Percentiles rank a stretch among this genome's conserved stretches.
Conservation (phyloP, 371 early-diverging fungal species). For the Smittium culicis region DNA sequence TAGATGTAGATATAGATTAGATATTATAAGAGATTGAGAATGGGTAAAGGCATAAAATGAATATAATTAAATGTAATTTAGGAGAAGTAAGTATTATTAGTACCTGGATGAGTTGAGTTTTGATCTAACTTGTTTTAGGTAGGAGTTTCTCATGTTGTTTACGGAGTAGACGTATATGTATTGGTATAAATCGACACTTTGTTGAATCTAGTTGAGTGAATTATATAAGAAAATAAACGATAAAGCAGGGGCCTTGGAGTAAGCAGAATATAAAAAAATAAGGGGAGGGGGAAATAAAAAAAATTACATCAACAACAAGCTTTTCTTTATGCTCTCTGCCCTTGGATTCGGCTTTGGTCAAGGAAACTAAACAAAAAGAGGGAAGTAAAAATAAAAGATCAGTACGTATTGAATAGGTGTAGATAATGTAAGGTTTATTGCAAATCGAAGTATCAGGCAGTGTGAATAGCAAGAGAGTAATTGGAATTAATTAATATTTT, state of each 20-base stretch:
- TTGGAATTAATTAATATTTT: not conserved
- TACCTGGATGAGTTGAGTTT: slow-evolving; percentile 45
- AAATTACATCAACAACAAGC: slow-evolving; percentile 52
- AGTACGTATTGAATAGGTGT: no score
- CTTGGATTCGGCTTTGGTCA: slow-evolving; percentile 76
- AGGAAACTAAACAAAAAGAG: no score
- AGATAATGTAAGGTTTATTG: not conserved
- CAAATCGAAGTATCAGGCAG: not conserved
- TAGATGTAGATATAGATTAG: not conserved
- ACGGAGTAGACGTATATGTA: slow-evolving; percentile 76
- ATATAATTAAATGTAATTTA: not conserved
- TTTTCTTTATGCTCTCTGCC: slow-evolving; percentile 61
- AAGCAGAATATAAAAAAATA: not conserved
- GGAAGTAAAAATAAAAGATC: no score
- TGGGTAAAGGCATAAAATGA: not conserved
- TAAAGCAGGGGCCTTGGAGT: not conserved
- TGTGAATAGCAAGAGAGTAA: not conserved
- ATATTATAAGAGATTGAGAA: not conserved
- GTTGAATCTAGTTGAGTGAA: slow-evolving; percentile 57
- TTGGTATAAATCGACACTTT: slow-evolving; percentile 46
- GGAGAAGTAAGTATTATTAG: not conserved
- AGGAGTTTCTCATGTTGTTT: slow-evolving; percentile 83
- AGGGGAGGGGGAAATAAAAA: not conserved
- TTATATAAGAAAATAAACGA: no score
- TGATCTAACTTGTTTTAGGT: slow-evolving; percentile 68